Evolutionary conservation across 352 stramenopile species (phyloP).

Genomic region (Globisporangium nodosum): DNA sequence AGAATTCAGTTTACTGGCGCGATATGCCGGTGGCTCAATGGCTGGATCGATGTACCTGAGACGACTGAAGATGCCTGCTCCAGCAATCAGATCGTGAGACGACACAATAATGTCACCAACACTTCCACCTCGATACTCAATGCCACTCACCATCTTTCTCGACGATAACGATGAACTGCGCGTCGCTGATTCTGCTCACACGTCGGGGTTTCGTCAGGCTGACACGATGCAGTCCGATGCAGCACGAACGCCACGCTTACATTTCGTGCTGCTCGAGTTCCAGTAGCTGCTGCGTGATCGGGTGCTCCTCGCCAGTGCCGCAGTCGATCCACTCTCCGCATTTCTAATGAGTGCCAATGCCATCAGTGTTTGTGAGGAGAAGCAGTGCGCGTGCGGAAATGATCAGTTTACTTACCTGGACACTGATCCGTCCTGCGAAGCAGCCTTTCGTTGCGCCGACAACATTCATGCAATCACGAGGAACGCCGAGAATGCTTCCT

Average conservation of each 20-base stretch:
- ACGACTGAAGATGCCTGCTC: constrained; percentile 92
- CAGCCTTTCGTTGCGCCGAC: constrained; percentile 79
- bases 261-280: constrained; percentile 40
- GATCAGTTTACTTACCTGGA: constrained; percentile 27
- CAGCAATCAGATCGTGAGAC: neutral
- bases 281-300: constrained; percentile 77
- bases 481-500: constrained; percentile 62
- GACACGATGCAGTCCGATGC: neutral
- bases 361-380: neutral
- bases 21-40: neutral
- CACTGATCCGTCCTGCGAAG: constrained; percentile 50
- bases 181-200: constrained; percentile 49
- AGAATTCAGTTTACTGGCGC: neutral
- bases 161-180: constrained; percentile 89
- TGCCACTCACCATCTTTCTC: constrained; percentile 89
- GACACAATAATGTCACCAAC: constrained; percentile 13
- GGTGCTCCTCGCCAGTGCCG: constrained; percentile 49
- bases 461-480: constrained; percentile 71
- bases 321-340: constrained; percentile 52
- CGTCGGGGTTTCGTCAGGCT: neutral
- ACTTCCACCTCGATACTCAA: neutral
- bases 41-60: constrained; percentile 32
- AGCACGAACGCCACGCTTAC: constrained; percentile 15
- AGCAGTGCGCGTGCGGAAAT: neutral
- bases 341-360: constrained; percentile 20